Percentiles rank a stretch among this genome's conserved stretches.
Conservation (phyloP, 2,329 filamentous ascomycete genomes). For the Fusarium xylarioides region DNA sequence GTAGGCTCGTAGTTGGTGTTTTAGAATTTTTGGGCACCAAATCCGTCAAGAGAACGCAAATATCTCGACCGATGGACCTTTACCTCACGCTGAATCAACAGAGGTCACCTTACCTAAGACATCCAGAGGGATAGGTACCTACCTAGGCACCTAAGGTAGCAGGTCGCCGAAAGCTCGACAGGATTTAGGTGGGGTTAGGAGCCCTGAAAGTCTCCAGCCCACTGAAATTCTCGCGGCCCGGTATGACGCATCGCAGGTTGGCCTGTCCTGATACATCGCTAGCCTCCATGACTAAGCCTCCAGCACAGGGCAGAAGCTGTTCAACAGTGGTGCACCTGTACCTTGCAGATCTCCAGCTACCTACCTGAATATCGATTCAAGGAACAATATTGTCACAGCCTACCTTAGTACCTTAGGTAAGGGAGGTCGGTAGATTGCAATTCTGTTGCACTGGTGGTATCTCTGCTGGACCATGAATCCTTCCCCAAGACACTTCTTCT, state of each 20-base stretch:
- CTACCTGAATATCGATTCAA: not conserved
- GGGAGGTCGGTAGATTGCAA: not conserved
- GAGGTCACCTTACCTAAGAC: slow-evolving; percentile 23
- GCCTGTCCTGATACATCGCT: not conserved
- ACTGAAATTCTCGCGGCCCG: not conserved
- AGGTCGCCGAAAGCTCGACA: slow-evolving; percentile 4
- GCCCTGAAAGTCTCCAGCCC: slow-evolving; percentile 25
- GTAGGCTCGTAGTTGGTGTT: slow-evolving; percentile 22
- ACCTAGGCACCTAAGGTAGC: not conserved
- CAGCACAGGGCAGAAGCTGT: not conserved
- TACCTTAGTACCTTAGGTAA: not conserved
- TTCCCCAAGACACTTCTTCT: not conserved
- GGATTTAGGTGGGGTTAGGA: slow-evolving; percentile 34
- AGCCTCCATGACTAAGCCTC: not conserved
- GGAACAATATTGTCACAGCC: not conserved
- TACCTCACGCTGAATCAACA: slow-evolving; percentile 34
- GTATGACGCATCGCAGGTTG: slow-evolving; percentile 24
- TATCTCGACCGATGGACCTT: slow-evolving; percentile 31
- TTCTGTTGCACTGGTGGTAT: not conserved
- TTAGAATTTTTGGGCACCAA: slow-evolving; percentile 33
- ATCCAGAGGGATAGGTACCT: not conserved
- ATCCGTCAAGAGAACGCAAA: slow-evolving; percentile 33
- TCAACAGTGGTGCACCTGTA: slow-evolving; percentile 15
- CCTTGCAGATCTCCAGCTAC: slow-evolving; percentile 6
- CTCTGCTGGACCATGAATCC: not conserved